A percentile compares a stretch with the other conserved stretches of the same genome.
phyloP scores from a whole-genome alignment of 1,284 basidiomycete genomes.

The Puccinia coronata region DNA sequence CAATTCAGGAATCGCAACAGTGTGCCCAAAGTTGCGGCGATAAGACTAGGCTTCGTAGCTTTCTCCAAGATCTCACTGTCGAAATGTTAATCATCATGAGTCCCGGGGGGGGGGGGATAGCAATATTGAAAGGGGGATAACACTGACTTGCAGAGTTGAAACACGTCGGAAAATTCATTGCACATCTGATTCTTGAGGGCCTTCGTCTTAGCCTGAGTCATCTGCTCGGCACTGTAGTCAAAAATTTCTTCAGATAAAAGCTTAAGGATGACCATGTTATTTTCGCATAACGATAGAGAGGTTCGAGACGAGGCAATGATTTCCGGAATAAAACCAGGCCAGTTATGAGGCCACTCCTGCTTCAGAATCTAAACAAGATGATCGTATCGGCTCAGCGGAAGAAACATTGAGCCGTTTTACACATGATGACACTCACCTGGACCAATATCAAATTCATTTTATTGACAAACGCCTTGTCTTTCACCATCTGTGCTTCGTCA shows the following conservation, averaged over 20 bases:
- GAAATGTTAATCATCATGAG: neutral
- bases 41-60: constrained; percentile 93
- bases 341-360: constrained; percentile 99
- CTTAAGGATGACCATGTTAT: constrained; percentile 99
- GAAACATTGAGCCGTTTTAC: neutral
- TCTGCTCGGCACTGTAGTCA: constrained; percentile 97
- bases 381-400: neutral
- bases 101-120: constrained; percentile 80
- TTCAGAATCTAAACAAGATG: constrained; percentile 75
- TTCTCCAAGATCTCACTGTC: constrained; percentile 92
- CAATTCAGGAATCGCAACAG: constrained; percentile 95
- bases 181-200: constrained; percentile 97
- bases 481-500: constrained; percentile 79
- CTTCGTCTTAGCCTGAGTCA: constrained; percentile 98
- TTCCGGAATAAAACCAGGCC: constrained; percentile 97
- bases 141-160: constrained; percentile 50
- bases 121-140: neutral
- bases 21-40: constrained; percentile 94
- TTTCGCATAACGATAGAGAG: constrained; percentile 94
- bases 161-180: constrained; percentile 81
- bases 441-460: constrained; percentile 96
- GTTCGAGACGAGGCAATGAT: constrained; percentile 96
- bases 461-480: constrained; percentile 93
- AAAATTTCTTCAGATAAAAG: constrained; percentile 99
- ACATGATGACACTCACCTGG: constrained; percentile 61